phyloP scores from a whole-genome alignment of 225 moss, liverwort and hornwort genomes.

The Pseudoscleropodium purum region DNA sequence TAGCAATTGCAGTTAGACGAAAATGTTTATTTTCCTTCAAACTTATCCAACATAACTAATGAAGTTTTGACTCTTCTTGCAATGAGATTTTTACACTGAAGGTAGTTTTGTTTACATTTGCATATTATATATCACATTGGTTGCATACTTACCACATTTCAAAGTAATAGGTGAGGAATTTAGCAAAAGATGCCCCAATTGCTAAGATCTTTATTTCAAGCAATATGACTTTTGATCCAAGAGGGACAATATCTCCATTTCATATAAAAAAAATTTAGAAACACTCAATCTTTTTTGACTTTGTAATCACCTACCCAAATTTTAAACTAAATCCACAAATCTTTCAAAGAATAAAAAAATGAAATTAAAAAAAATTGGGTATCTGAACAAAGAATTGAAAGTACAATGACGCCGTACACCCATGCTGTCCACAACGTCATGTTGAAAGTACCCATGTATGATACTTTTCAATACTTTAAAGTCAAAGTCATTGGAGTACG shows the following conservation, averaged over 20 bases:
- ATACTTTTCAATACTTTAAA: background rate
- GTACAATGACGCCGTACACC: background rate
- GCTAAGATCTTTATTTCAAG: fast-evolving
- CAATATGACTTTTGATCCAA: background rate
- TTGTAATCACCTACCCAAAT: background rate
- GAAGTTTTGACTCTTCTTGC: background rate
- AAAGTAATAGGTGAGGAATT: background rate
- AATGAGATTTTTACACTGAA: background rate
- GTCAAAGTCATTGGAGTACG: too few relatives aligned
- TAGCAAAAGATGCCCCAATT: background rate
- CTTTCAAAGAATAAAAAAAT: background rate
- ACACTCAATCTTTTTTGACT: background rate
- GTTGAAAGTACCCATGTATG: background rate
- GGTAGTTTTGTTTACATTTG: background rate
- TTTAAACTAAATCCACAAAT: too few relatives aligned
- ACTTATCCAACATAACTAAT: fast-evolving
- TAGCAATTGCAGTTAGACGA: fast-evolving
- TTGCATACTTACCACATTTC: background rate
- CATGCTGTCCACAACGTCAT: background rate
- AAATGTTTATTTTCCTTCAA: background rate
- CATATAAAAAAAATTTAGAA: background rate
- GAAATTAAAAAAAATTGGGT: background rate
- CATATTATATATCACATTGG: background rate
- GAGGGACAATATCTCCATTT: background rate
- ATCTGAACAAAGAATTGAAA: background rate